A percentile compares a stretch with the other conserved stretches of the same genome.
Conservation (phyloP, 202 grass and related monocot genomes). For the Musa balbisiana region DNA sequence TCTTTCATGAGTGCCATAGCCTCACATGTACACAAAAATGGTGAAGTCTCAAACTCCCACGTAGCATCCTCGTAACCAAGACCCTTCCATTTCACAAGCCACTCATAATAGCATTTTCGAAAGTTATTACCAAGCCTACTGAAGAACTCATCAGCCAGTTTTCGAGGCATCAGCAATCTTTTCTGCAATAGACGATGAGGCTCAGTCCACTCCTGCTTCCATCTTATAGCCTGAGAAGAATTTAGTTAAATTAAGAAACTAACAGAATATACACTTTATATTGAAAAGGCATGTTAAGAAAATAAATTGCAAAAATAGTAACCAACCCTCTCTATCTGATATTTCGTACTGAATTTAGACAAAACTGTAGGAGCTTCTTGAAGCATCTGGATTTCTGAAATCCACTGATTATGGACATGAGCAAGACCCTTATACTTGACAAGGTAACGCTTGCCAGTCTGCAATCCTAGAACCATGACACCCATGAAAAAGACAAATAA, state of each 20-base stretch:
- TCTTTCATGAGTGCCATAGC: constrained; percentile 42
- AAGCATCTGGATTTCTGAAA: constrained; percentile 58
- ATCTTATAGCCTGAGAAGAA: constrained; percentile 44
- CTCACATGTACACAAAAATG: constrained; percentile 62
- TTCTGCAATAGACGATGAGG: constrained; percentile 62
- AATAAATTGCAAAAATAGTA: neutral
- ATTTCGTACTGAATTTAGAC: constrained; percentile 54
- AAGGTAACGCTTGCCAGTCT: constrained; percentile 58
- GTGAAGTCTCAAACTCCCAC: constrained; percentile 74
- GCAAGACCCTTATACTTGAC: constrained; percentile 81
- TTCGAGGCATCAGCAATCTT: constrained; percentile 48
- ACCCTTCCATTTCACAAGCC: constrained; percentile 86
- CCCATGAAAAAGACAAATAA: constrained; percentile 11
- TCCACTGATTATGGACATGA: constrained; percentile 79
- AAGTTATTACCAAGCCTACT: constrained; percentile 29
- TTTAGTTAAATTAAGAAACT: neutral
- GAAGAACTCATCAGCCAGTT: constrained; percentile 55
- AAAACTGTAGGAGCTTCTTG: constrained; percentile 49
- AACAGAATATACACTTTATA: constrained; percentile 1
- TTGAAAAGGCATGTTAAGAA: constrained; percentile 9
- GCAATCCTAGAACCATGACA: constrained; percentile 31
- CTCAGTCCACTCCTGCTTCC: constrained; percentile 89
- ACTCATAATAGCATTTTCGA: constrained; percentile 58
- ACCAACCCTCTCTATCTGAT: constrained; percentile 59
- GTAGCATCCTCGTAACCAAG: constrained; percentile 71